These are phyloP conservation scores for Seiridium unicorne DNA, from an alignment of 2,329 filamentous ascomycete genomes.

Conservation along the genomic window DNA sequence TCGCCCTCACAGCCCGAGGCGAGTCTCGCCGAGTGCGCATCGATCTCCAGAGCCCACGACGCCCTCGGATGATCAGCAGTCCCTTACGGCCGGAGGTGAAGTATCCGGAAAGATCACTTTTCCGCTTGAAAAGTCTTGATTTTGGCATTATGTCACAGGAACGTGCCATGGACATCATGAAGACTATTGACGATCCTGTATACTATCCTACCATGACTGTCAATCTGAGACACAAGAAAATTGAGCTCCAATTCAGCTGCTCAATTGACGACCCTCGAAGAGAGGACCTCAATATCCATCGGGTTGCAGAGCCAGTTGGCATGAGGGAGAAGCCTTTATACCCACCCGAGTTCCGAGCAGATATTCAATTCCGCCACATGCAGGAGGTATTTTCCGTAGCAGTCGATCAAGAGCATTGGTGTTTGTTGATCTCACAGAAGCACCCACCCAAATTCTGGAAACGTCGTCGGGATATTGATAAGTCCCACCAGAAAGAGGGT, in stretches of 20 bases:
- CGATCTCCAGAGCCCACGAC: not conserved
- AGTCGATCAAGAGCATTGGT: conserved; percentile 27
- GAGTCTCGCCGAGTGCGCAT: not conserved
- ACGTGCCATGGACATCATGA: conserved; percentile 59
- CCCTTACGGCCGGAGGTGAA: conserved; percentile 25
- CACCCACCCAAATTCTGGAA: conserved; percentile 49
- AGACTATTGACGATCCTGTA: conserved; percentile 31
- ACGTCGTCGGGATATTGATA: conserved; percentile 28
- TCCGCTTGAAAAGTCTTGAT: conserved; percentile 44
- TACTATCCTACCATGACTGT: conserved; percentile 32
- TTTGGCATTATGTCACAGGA: conserved; percentile 61
- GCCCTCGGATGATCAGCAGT: conserved; percentile 20
- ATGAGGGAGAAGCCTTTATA: conserved; percentile 15
- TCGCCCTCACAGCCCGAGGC: conserved; percentile 16
- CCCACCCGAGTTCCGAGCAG: conserved; percentile 34
- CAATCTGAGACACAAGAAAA: conserved; percentile 34
- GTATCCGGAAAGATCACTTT: conserved; percentile 38
- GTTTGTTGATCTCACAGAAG: conserved; percentile 45
- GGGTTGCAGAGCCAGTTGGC: conserved; percentile 2
- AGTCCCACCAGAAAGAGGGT: conserved; percentile 30
- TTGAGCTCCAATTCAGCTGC: conserved; percentile 39
- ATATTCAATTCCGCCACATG: conserved; percentile 45
- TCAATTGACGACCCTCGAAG: conserved; percentile 21
- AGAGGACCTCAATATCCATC: conserved; percentile 11
- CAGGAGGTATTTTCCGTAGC: conserved; percentile 39